Conservation (phyloP, 1,139 yeast genomes). For the Debaryomyces robertsiae region DNA sequence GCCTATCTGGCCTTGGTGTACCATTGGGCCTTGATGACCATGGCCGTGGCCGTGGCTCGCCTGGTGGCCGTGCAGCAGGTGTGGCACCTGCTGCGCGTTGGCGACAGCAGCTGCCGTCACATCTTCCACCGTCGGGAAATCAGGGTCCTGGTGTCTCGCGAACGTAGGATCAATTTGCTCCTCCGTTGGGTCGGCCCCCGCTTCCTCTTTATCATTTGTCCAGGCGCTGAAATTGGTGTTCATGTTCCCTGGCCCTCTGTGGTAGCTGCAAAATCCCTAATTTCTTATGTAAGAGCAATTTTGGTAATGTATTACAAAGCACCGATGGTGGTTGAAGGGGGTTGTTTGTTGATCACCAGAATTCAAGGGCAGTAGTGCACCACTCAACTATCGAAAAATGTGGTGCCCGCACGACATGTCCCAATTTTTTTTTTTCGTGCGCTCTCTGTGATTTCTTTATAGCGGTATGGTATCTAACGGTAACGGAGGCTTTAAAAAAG, state of each 20-base stretch:
- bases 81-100: conserved; percentile 22
- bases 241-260: conserved; percentile 18
- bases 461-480: no score
- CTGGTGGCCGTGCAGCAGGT: conserved; percentile 12
- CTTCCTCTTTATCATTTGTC: conserved; percentile 25
- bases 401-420: no score
- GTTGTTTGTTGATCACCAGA: not conserved
- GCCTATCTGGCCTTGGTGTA: conserved; percentile 4
- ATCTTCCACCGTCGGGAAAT: conserved; percentile 30
- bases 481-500: no score
- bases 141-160: conserved; percentile 29
- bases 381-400: not conserved
- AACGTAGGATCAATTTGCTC: conserved; percentile 37
- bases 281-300: conserved; percentile 15
- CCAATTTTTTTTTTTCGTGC: no score
- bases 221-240: conserved; percentile 29
- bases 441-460: no score
- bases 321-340: conserved; percentile 5
- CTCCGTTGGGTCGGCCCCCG: conserved; percentile 17
- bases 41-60: conserved; percentile 13
- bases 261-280: conserved; percentile 11
- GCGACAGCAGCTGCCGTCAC: conserved; percentile 37
- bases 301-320: conserved; percentile 13
- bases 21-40: conserved; percentile 10
- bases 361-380: not conserved